Percentiles rank a stretch among this genome's conserved stretches.
Evolutionary conservation across 208 protist genomes (phyloP).

Genomic region (Trypanosoma cruzi): DNA sequence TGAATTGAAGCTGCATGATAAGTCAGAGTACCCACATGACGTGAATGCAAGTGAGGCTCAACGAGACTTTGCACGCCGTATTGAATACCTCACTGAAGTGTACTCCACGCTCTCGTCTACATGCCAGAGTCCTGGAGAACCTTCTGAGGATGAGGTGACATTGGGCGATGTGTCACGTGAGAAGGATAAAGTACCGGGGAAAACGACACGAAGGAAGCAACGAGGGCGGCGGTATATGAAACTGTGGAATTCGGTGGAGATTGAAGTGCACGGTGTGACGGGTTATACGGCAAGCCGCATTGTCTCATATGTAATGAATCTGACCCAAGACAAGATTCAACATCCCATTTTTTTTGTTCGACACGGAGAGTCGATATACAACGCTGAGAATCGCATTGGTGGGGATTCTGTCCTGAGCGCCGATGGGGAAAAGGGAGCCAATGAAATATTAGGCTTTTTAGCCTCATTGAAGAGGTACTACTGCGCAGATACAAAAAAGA

Average conservation of each 20-base stretch:
- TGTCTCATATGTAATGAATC: conserved; percentile 85
- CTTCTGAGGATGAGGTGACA: neutral
- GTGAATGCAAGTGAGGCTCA: conserved; percentile 33
- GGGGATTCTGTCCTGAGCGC: conserved; percentile 77
- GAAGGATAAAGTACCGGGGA: neutral
- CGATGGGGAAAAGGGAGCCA: conserved; percentile 72
- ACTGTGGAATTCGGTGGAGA: conserved; percentile 48
- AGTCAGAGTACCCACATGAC: conserved; percentile 59
- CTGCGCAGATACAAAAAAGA: conserved; percentile 2
- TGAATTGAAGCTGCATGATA: conserved; percentile 65
- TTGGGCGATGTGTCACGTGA: neutral
- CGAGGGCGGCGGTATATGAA: conserved; percentile 50
- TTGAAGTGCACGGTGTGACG: conserved; percentile 72
- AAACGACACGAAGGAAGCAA: neutral
- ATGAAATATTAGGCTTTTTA: conserved; percentile 75
- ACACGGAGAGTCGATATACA: conserved; percentile 87
- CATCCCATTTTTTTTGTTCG: conserved; percentile 92
- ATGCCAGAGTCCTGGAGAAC: neutral
- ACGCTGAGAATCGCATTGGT: conserved; percentile 87
- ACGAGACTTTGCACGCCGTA: conserved; percentile 60
- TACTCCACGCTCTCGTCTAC: conserved; percentile 55
- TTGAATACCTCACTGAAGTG: conserved; percentile 46
- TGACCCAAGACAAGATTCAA: conserved; percentile 82
- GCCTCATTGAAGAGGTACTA: conserved; percentile 66
- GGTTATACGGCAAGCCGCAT: conserved; percentile 80